phyloP scores from a whole-genome alignment of 169 alveolate species.

The Plasmodium gaboni region DNA sequence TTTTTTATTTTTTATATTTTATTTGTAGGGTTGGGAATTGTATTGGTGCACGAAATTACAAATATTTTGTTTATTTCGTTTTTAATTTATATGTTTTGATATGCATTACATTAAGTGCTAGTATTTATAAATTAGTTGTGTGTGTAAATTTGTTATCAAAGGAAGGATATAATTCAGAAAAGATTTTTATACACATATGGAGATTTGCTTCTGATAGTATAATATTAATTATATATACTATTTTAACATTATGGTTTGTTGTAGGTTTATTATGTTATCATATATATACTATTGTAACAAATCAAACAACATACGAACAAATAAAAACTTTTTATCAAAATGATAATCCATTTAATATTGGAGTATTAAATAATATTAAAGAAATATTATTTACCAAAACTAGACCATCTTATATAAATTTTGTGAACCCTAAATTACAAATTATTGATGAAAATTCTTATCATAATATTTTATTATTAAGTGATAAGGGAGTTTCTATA shows the following conservation, averaged over 20 bases:
- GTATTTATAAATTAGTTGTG: constrained; percentile 75
- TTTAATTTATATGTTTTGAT: constrained; percentile 72
- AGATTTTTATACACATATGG: constrained; percentile 75
- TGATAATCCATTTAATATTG: constrained; percentile 86
- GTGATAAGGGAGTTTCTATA: constrained; percentile 31
- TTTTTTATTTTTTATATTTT: background rate
- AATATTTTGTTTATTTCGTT: constrained; percentile 81
- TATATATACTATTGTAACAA: constrained; percentile 81
- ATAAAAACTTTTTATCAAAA: constrained; percentile 81
- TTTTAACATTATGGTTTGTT: constrained; percentile 86
- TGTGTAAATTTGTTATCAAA: constrained; percentile 56
- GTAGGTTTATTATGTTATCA: constrained; percentile 86
- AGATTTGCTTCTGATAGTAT: constrained; percentile 69
- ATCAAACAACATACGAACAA: constrained; percentile 90
- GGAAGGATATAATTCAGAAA: constrained; percentile 31
- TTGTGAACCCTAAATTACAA: constrained; percentile 59
- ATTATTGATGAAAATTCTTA: constrained; percentile 47
- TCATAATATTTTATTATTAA: constrained; percentile 29
- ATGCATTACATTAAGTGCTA: constrained; percentile 60
- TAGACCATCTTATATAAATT: constrained; percentile 58
- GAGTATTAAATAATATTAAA: constrained; percentile 77
- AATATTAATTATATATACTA: constrained; percentile 59
- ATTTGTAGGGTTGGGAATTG: constrained; percentile 88
- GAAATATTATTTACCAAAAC: constrained; percentile 78
- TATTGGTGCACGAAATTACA: constrained; percentile 92